A percentile compares a stretch with the other conserved stretches of the same genome.
phyloP scores from a whole-genome alignment of 78 protist species.

The Speleostelium caveatum region DNA sequence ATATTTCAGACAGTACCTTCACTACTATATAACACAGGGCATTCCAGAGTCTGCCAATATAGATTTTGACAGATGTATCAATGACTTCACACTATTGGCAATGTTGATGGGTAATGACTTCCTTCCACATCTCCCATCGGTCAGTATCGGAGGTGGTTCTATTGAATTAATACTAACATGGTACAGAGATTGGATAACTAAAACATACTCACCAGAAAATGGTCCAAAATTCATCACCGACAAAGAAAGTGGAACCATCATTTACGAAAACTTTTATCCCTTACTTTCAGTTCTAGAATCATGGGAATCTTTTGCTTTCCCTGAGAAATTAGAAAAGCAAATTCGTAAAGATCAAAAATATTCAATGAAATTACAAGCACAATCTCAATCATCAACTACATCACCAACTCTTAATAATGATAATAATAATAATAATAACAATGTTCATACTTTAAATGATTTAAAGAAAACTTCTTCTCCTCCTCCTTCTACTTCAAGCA shows the following conservation, averaged over 20 bases:
- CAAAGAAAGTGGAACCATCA: not conserved
- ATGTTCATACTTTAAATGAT: not conserved
- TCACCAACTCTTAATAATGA: not conserved
- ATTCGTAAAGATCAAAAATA: constrained; percentile 1
- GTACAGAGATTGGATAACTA: constrained; percentile 67
- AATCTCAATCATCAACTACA: not conserved
- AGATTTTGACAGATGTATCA: constrained; percentile 93
- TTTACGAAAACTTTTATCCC: constrained; percentile 2
- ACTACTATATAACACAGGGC: not conserved
- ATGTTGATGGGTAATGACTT: constrained; percentile 98
- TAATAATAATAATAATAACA: not conserved
- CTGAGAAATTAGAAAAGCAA: constrained; percentile 51
- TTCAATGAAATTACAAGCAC: not conserved
- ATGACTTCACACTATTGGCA: constrained; percentile 97
- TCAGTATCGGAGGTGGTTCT: constrained; percentile 93
- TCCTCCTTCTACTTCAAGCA: not conserved
- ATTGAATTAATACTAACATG: constrained; percentile 84
- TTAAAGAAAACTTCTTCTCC: not conserved
- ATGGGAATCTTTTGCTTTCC: constrained; percentile 38
- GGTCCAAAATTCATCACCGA: not conserved
- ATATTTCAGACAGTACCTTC: constrained; percentile 75
- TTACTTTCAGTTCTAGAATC: not conserved
- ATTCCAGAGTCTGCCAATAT: not conserved
- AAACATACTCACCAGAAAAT: not conserved
- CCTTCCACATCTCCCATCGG: constrained; percentile 97